Percentiles rank a stretch among this genome's conserved stretches.
Conservation (phyloP, 1,139 yeast species). For the Geotrichum phurueaensis region DNA sequence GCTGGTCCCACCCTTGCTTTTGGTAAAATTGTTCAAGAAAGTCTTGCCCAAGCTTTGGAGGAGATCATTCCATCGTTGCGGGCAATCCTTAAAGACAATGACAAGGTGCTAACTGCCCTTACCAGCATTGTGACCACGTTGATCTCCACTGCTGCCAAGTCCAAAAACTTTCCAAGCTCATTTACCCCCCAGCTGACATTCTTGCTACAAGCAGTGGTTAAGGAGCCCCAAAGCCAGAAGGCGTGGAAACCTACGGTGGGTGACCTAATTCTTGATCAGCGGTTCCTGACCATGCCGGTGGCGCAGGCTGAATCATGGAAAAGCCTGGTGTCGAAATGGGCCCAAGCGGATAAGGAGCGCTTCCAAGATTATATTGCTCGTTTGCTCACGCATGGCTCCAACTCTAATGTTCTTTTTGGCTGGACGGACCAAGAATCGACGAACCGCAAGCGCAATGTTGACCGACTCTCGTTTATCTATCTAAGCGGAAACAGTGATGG, state of each 20-base stretch:
- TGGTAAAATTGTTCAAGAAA: slow-evolving; percentile 31
- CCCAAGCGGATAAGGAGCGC: slow-evolving; percentile 52
- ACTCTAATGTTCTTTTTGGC: slow-evolving; percentile 55
- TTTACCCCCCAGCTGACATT: slow-evolving; percentile 31
- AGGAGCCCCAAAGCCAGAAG: slow-evolving; percentile 29
- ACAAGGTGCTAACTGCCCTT: slow-evolving; percentile 41
- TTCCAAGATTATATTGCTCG: slow-evolving; percentile 46
- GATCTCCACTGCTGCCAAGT: slow-evolving; percentile 41
- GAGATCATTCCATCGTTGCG: slow-evolving; percentile 40
- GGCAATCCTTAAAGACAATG: slow-evolving; percentile 44
- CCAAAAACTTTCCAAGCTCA: slow-evolving; percentile 33
- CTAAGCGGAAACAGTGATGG: slow-evolving; percentile 55
- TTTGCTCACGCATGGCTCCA: slow-evolving; percentile 46
- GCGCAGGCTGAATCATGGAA: slow-evolving; percentile 44
- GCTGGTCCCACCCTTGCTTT: neutral
- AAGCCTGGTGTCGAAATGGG: slow-evolving; percentile 51
- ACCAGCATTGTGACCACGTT: slow-evolving; percentile 39
- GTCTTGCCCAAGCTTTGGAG: slow-evolving; percentile 37
- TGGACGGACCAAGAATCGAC: slow-evolving; percentile 74
- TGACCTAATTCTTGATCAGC: slow-evolving; percentile 37
- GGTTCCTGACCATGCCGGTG: slow-evolving; percentile 40
- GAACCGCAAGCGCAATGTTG: slow-evolving; percentile 45
- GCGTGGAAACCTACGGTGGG: slow-evolving; percentile 38
- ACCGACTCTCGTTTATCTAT: slow-evolving; percentile 57
- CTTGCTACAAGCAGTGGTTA: slow-evolving; percentile 24